These are phyloP conservation scores for Cucurbitaria berberidis DNA, from an alignment of 2,329 filamentous ascomycete genomes.

Conservation along the genomic window DNA sequence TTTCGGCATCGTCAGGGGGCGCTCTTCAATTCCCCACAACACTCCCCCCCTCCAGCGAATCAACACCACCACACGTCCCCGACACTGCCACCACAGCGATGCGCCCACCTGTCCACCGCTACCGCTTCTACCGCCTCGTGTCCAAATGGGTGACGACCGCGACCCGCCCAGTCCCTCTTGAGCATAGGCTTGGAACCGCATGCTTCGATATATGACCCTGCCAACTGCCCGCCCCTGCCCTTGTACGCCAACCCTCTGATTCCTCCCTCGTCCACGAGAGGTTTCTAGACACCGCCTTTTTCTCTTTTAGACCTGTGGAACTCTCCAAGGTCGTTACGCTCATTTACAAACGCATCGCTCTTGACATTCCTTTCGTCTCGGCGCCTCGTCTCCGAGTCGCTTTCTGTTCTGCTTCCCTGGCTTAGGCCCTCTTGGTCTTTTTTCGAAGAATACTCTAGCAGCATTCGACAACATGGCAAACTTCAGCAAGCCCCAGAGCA, in stretches of 20 bases:
- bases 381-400: constrained; percentile 9
- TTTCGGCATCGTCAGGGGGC: constrained; percentile 30
- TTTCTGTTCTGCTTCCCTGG: constrained; percentile 12
- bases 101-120: constrained; percentile 26
- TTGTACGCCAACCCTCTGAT: constrained; percentile 35
- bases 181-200: constrained; percentile 31
- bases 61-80: constrained; percentile 3
- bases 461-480: constrained; percentile 34
- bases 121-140: constrained; percentile 34
- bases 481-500: constrained; percentile 44
- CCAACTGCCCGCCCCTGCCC: constrained; percentile 33
- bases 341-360: constrained; percentile 32
- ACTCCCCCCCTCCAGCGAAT: constrained; percentile 22
- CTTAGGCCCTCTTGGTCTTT: constrained; percentile 16
- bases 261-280: constrained; percentile 37
- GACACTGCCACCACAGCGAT: constrained; percentile 20
- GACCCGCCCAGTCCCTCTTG: constrained; percentile 18
- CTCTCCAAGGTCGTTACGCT: constrained; percentile 43
- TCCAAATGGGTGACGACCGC: constrained; percentile 23
- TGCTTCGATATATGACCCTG: constrained; percentile 41
- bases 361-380: constrained; percentile 16
- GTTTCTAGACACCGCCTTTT: constrained; percentile 25
- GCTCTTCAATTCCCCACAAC: constrained; percentile 21
- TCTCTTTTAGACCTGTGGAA: constrained; percentile 40
- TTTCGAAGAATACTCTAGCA: constrained; percentile 7